phyloP scores from a whole-genome alignment of 352 stramenopile species.

The Phytopythium sindhum region DNA sequence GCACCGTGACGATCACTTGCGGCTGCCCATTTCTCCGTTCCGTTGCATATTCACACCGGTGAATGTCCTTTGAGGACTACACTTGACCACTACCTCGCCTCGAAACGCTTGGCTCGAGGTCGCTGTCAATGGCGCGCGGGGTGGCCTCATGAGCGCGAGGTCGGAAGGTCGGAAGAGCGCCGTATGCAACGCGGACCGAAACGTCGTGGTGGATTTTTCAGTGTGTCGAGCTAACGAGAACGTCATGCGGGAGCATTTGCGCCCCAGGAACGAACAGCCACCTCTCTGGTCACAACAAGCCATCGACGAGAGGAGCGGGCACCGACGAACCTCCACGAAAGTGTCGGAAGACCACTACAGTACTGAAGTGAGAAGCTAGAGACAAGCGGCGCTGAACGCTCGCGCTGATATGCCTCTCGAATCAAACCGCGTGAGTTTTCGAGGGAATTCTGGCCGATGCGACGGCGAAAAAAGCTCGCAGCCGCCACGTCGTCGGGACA shows the following conservation, averaged over 20 bases:
- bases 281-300: not conserved
- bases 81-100: not conserved
- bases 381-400: not conserved
- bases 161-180: not conserved
- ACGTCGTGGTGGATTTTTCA: not conserved
- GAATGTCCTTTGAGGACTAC: not conserved
- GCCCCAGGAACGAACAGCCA: not conserved
- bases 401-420: not conserved
- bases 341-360: too few species aligned
- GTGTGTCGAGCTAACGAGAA: not conserved
- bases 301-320: not conserved
- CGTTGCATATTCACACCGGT: too few species aligned
- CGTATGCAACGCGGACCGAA: not conserved
- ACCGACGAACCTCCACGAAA: too few species aligned
- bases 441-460: constrained; percentile 2
- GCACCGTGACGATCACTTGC: not conserved
- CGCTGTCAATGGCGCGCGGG: not conserved
- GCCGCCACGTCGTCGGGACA: not conserved
- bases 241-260: too few species aligned
- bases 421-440: not conserved
- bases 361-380: not conserved
- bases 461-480: not conserved
- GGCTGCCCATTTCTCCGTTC: too few species aligned
- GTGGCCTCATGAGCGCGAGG: not conserved
- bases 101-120: not conserved